These are phyloP conservation scores for Ceratocystis lukuohia DNA, from an alignment of 2,329 filamentous ascomycete genomes.

Conservation along the genomic window DNA sequence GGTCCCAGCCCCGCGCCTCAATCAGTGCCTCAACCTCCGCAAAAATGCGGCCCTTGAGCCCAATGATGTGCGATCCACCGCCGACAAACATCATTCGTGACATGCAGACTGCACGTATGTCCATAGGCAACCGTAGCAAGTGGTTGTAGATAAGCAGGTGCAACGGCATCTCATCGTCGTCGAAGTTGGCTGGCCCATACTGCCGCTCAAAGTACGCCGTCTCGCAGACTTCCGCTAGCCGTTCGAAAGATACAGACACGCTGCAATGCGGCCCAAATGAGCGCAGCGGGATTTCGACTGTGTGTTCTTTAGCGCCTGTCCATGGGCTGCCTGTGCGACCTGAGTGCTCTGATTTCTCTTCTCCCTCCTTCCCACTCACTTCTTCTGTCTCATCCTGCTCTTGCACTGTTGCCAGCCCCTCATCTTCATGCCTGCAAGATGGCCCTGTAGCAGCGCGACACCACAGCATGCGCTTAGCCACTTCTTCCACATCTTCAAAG, in stretches of 20 bases:
- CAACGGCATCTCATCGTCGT: conserved; percentile 76
- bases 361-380: not conserved
- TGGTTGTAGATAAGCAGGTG: conserved; percentile 63
- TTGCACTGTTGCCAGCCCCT: conserved; percentile 38
- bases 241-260: conserved; percentile 53
- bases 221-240: conserved; percentile 62
- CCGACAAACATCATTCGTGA: conserved; percentile 78
- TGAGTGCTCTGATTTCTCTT: conserved; percentile 21
- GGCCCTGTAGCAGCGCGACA: conserved; percentile 35
- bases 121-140: conserved; percentile 62
- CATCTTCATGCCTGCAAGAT: conserved; percentile 20
- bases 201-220: conserved; percentile 54
- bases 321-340: conserved; percentile 7
- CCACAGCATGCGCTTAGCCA: conserved; percentile 64
- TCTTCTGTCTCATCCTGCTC: conserved; percentile 43
- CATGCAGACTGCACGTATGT: conserved; percentile 76
- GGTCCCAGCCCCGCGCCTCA: conserved; percentile 59
- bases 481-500: conserved; percentile 73
- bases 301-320: conserved; percentile 10
- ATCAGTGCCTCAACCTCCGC: conserved; percentile 59
- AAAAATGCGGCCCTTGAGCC: conserved; percentile 63
- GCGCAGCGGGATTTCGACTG: conserved; percentile 32
- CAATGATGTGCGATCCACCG: conserved; percentile 64
- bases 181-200: conserved; percentile 44
- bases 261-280: conserved; percentile 39